Percentiles rank a stretch among this genome's conserved stretches.
Evolutionary conservation across 257 asterid genomes (phyloP).

Genomic region (Solanum dulcamara): DNA sequence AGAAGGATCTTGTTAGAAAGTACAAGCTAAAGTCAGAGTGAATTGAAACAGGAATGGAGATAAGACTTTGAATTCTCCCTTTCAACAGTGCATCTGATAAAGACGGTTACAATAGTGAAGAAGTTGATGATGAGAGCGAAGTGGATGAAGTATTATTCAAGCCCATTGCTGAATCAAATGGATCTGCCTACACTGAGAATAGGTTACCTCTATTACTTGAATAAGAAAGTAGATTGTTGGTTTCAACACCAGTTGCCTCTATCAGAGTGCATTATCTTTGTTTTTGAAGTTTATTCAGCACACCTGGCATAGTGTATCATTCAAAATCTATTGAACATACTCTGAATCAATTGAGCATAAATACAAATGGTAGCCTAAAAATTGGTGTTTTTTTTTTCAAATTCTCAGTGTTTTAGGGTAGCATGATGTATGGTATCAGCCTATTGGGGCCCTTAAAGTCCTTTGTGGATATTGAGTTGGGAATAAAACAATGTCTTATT

Average conservation of each 20-base stretch:
- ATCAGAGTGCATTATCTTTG: background rate
- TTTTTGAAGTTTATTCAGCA: too few species aligned
- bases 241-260: background rate
- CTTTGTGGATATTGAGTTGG: too few species aligned
- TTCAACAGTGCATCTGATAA: too few species aligned
- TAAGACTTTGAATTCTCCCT: too few species aligned
- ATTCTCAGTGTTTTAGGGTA: too few species aligned
- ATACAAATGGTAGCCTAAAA: background rate
- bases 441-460: too few species aligned
- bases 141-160: slow-evolving; percentile 13
- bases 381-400: background rate
- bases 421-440: too few species aligned
- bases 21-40: slow-evolving; percentile 75
- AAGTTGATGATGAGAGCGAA: slow-evolving; percentile 18
- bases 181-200: slow-evolving; percentile 31
- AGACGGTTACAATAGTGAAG: slow-evolving; percentile 23
- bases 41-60: slow-evolving; percentile 46
- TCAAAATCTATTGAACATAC: background rate
- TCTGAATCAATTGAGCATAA: background rate
- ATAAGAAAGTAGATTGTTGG: too few species aligned
- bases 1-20: slow-evolving; percentile 71
- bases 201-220: slow-evolving; percentile 75
- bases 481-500: background rate
- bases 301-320: too few species aligned
- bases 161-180: slow-evolving; percentile 36